Evolutionary conservation across 2,329 filamentous ascomycete species (phyloP), one percentile per base, ranked within the genome.

Genomic region (Ophiocordyceps unilateralis): DNA sequence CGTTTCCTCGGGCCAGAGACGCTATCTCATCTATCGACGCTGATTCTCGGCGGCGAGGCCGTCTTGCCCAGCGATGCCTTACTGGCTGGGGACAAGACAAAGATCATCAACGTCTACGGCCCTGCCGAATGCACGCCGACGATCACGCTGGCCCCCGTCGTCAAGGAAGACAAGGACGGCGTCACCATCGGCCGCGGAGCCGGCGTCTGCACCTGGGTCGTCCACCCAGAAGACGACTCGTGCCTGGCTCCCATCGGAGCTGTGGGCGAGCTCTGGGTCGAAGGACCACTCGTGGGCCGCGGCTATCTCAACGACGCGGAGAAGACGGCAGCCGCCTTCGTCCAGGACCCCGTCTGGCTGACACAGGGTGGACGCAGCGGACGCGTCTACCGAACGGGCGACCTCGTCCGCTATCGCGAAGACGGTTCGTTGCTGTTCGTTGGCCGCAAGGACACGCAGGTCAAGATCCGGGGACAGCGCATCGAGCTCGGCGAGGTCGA

Each of bases 381-480:
- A 11, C 56, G 56, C 4, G 45, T 64, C 2, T 71, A 70, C 48
- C 63, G 62, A 44, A 69, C 67, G 1, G 68, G 68, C 5, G 68
- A 72, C 46, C 55, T 70, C 3, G 67, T 57, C 3, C 55, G 55
- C 34, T 67, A 67, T 19, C 52, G 61, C 26, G 51, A 52, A 1
- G 46, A 53, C 21, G 51, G 51, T 1, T 51, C 53, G 20, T 51
- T 71, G 10, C 48, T 59, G 1, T 69, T 66, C 43, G 50, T 69
- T 61, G 40, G 40, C 3, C 40, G 40, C 40, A 41, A 41, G n/a
- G 40, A 41, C 30, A 36, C 40, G 0, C 71, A 75, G 51, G 63
- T 75, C 41, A 76, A 76, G 51, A 54, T 76, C 12, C 61, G 65
- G 22, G 76, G 76, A 30, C 74, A 66, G 45, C 54, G 70, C 41